These are phyloP conservation scores for Teunomyces cretensis DNA, from an alignment of 805 yeast genomes.

Conservation along the genomic window DNA sequence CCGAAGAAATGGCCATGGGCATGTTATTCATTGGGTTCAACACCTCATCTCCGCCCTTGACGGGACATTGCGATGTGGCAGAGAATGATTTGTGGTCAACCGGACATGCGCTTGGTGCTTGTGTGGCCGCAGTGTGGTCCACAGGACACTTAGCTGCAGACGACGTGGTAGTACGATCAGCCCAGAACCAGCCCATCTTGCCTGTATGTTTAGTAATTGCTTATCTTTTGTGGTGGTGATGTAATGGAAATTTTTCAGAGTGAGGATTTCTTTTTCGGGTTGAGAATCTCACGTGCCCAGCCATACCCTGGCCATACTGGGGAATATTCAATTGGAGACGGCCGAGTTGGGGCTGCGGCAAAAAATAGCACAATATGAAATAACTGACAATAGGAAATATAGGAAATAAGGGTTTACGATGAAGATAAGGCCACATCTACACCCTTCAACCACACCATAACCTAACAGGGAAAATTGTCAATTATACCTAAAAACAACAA, in stretches of 20 bases:
- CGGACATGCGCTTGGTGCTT: conserved; percentile 26
- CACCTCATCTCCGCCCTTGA: conserved; percentile 30
- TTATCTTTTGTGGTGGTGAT: neutral
- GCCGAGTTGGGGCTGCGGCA: too few relatives aligned
- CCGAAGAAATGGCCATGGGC: conserved; percentile 71
- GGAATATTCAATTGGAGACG: too few relatives aligned
- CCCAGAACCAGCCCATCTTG: conserved; percentile 91
- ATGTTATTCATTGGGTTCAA: conserved; percentile 86
- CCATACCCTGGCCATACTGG: too few relatives aligned
- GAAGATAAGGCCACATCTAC: too few relatives aligned
- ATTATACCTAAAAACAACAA: too few relatives aligned
- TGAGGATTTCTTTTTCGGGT: neutral
- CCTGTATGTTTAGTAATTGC: neutral
- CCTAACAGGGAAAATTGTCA: too few relatives aligned
- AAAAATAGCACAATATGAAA: too few relatives aligned
- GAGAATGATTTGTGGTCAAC: conserved; percentile 29
- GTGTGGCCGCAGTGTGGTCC: conserved; percentile 27
- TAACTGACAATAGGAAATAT: too few relatives aligned
- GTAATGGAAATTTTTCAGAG: conserved; percentile 1
- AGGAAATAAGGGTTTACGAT: too few relatives aligned
- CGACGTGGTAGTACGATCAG: conserved; percentile 32
- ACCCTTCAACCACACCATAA: too few relatives aligned
- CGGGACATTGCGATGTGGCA: conserved; percentile 33
- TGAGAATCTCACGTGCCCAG: neutral
- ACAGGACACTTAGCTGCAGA: conserved; percentile 37